Percentiles rank a stretch among this genome's conserved stretches.
These are phyloP conservation scores for Daphne laureola DNA, from an alignment of 441 rosid species.

Conservation along the genomic window DNA sequence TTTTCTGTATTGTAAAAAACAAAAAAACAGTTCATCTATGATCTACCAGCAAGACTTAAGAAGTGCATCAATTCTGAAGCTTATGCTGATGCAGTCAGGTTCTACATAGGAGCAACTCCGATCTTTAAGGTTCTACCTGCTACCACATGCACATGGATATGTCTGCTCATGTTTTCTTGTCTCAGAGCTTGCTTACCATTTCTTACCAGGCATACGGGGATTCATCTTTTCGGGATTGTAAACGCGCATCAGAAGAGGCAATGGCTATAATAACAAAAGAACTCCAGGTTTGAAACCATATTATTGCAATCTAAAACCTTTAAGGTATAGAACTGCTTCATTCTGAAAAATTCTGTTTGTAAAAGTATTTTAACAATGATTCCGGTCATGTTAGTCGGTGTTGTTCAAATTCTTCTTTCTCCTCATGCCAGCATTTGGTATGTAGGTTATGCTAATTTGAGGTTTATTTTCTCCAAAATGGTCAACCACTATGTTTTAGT, in stretches of 20 bases:
- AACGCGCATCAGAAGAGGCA: conserved; percentile 93
- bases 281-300: conserved; percentile 55
- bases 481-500: too few species aligned
- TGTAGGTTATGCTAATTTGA: too few species aligned
- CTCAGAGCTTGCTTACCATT: not conserved
- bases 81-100: conserved; percentile 94
- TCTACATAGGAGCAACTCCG: conserved; percentile 95
- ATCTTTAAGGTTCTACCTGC: conserved; percentile 59
- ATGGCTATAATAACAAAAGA: conserved; percentile 56
- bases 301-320: not conserved
- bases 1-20: conserved; percentile 36
- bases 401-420: too few species aligned
- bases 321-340: too few species aligned
- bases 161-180: not conserved
- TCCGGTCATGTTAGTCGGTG: too few species aligned
- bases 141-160: too few species aligned
- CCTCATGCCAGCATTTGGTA: too few species aligned
- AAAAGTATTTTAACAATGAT: too few species aligned
- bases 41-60: conserved; percentile 93
- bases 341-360: too few species aligned
- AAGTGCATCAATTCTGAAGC: conserved; percentile 87
- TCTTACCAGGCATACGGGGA: conserved; percentile 78
- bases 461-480: not conserved
- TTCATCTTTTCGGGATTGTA: conserved; percentile 91
- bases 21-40: conserved; percentile 88